These are phyloP conservation scores for Bacidia rubella DNA, from an alignment of 495 filamentous ascomycete genomes.

Conservation along the genomic window DNA sequence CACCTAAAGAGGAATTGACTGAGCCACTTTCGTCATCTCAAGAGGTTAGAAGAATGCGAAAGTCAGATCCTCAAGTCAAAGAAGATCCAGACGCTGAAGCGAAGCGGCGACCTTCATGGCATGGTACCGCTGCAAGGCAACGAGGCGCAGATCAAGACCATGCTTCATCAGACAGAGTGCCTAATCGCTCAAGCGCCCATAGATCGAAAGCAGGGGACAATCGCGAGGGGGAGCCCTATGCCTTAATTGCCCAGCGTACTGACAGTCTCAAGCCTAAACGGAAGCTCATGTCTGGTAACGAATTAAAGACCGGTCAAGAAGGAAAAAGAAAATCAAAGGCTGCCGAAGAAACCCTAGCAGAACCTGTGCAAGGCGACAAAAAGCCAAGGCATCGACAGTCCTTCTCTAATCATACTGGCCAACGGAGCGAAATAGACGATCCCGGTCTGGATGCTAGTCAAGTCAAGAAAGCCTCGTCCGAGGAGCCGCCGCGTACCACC, in stretches of 20 bases:
- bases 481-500: constrained; percentile 6
- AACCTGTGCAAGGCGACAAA: neutral
- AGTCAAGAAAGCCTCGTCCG: constrained; percentile 6
- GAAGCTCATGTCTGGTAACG: constrained; percentile 46
- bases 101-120: constrained; percentile 26
- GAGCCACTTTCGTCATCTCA: constrained; percentile 19
- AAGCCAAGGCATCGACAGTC: constrained; percentile 18
- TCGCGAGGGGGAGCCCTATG: constrained; percentile 31
- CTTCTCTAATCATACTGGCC: constrained; percentile 11
- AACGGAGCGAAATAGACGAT: constrained; percentile 9
- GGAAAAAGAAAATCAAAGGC: constrained; percentile 23
- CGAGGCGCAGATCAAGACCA: constrained; percentile 35
- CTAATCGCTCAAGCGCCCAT: constrained; percentile 29
- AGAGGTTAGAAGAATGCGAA: constrained; percentile 13
- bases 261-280: constrained; percentile 42
- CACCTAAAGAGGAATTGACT: constrained; percentile 25
- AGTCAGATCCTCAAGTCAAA: constrained; percentile 13
- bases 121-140: constrained; percentile 31
- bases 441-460: constrained; percentile 4
- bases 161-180: constrained; percentile 39
- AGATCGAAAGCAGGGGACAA: constrained; percentile 16
- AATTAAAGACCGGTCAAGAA: constrained; percentile 42
- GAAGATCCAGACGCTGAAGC: constrained; percentile 30
- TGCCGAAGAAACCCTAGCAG: constrained; percentile 21
- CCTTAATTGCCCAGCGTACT: constrained; percentile 34